Conservation (phyloP, 2,329 filamentous ascomycete genomes). For the Verticillium isaacii region DNA sequence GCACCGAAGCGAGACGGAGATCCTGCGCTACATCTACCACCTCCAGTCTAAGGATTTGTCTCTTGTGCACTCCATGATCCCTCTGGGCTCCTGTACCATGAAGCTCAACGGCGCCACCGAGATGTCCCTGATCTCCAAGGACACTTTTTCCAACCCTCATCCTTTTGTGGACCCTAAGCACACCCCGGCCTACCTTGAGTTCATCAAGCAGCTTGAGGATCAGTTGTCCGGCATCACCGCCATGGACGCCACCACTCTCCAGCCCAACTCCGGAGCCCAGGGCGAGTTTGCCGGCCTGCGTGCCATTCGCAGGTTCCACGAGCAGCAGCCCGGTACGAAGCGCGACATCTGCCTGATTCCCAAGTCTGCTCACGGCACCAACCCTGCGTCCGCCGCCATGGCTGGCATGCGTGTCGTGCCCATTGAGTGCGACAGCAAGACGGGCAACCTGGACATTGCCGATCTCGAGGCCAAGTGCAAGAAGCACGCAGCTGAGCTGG, state of each 20-base stretch:
- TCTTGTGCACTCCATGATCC: constrained; percentile 95
- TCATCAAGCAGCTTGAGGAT: constrained; percentile 68
- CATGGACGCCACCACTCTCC: constrained; percentile 83
- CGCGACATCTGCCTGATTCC: constrained; percentile 93
- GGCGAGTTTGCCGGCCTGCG: constrained; percentile 90
- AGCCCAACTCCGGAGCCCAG: constrained; percentile 94
- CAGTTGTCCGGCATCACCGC: constrained; percentile 82
- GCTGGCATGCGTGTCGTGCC: constrained; percentile 90
- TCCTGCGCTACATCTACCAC: constrained; percentile 89
- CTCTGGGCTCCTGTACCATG: constrained; percentile 96
- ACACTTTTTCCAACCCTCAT: constrained; percentile 73
- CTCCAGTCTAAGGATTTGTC: constrained; percentile 93
- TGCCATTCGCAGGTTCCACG: constrained; percentile 80
- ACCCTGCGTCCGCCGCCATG: constrained; percentile 93
- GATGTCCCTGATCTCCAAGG: constrained; percentile 81
- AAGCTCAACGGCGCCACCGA: constrained; percentile 93
- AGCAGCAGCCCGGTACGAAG: constrained; percentile 61
- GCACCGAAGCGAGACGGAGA: constrained; percentile 90
- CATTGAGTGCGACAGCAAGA: constrained; percentile 82
- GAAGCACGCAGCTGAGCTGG: constrained; percentile 79
- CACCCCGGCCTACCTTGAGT: constrained; percentile 61
- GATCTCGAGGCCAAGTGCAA: constrained; percentile 86
- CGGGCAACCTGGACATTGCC: constrained; percentile 82
- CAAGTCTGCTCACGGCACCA: constrained; percentile 92
- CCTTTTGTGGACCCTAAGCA: constrained; percentile 67